Evolutionary conservation across 768 basidiomycete species (phyloP), one percentile per base, ranked within the genome.

Genomic region (Naganishia antarctica): DNA sequence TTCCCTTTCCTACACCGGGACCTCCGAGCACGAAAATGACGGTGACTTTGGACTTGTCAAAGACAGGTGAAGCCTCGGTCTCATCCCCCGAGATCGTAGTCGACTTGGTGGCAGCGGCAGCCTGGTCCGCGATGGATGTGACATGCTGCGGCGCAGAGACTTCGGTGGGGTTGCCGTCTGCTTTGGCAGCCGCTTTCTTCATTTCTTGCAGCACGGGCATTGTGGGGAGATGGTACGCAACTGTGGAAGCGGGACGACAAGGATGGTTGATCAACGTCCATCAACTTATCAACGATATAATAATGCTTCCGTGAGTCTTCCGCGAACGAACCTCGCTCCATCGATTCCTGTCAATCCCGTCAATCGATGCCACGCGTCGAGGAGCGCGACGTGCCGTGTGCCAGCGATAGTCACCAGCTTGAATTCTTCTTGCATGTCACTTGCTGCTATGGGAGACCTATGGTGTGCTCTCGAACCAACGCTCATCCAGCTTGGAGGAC

Each of bases 11-110:
- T 71, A 92, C 92, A 57, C 96, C 96, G 21, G 96, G 96, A 0
- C 96, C 96, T 40, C 96, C 96, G 15, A 99, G 86, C 26, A 98
- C 93, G 73, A 89, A 99, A 73, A 98, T 82, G 63, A 99, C 93
- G 18, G 84, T 86, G 71, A 97, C 87, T 68, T 89, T 86, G 49
- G 75, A 74, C 32, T 80, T 77, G 76, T 90, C 85, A 71, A 96
- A 94, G 1, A 80, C 81, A 16, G 82, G 81, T 4, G 51, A 53
- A 63, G 65, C 23, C 21, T 57, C 37, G 34, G 7, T 57, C 13
- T 25, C 53, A 21, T 57, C 40, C 18, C 13, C 34, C 11, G 32
- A 37, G n/a, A 37, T 26, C 13, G 53, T 40, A 34, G 53, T 40
- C 5, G 53, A 57, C 23, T 57, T 57, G 53, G 53, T 57, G 37